A percentile compares a stretch with the other conserved stretches of the same genome.
Evolutionary conservation across 73 alveolate genomes (phyloP).

Genomic region (Diophrys sp.): DNA sequence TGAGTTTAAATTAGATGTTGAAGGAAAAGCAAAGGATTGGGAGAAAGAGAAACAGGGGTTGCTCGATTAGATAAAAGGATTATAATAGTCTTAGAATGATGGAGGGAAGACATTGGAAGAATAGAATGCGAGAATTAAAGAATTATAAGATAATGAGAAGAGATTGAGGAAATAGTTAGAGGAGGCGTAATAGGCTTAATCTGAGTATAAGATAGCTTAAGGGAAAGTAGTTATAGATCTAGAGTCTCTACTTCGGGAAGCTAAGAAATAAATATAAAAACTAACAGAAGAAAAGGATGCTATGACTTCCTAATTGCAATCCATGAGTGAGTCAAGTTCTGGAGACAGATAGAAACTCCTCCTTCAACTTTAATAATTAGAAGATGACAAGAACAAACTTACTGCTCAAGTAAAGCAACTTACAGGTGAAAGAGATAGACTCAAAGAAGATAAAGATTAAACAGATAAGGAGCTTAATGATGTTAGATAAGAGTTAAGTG

Average conservation of each 20-base stretch:
- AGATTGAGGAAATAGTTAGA: background rate
- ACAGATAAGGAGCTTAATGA: no score
- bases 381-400: background rate
- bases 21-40: background rate
- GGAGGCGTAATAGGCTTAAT: background rate
- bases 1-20: background rate
- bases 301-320: background rate
- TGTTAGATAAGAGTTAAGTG: no score
- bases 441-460: no score
- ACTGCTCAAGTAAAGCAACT: background rate
- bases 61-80: background rate
- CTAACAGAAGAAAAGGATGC: background rate
- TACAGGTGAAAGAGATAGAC: background rate
- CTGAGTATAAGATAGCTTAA: background rate
- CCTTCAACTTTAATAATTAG: background rate
- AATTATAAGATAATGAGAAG: background rate
- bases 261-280: no score
- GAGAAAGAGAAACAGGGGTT: background rate
- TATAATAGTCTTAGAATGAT: background rate
- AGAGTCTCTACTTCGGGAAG: background rate
- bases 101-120: background rate
- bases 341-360: background rate
- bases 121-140: background rate
- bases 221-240: background rate
- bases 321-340: background rate